Conservation (phyloP, 2,329 filamentous ascomycete genomes). For the Aspergillus novoparasiticus region DNA sequence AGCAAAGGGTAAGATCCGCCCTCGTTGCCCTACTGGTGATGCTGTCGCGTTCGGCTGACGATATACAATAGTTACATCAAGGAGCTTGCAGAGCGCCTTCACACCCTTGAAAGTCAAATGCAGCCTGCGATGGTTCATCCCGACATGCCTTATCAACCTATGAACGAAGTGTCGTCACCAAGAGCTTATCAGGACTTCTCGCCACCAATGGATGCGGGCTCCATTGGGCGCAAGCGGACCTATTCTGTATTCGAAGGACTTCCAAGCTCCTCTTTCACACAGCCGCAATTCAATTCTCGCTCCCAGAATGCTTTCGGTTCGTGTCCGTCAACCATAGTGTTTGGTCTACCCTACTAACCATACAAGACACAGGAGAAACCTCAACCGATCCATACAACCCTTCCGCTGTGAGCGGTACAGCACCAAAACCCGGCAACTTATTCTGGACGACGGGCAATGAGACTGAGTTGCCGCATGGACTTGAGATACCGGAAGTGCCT, state of each 20-base stretch:
- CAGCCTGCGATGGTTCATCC: constrained; percentile 43
- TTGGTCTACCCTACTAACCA: constrained; percentile 12
- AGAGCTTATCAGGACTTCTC: constrained; percentile 56
- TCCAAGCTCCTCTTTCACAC: constrained; percentile 44
- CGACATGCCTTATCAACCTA: constrained; percentile 46
- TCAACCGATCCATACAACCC: constrained; percentile 34
- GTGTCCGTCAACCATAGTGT: constrained; percentile 4
- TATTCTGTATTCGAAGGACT: constrained; percentile 54
- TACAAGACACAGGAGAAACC: constrained; percentile 29
- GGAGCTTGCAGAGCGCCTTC: constrained; percentile 81
- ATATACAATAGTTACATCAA: constrained; percentile 72
- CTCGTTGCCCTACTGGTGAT: neutral
- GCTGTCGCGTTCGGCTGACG: constrained; percentile 22
- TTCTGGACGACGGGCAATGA: constrained; percentile 43
- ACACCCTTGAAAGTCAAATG: constrained; percentile 79
- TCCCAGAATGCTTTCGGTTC: constrained; percentile 40
- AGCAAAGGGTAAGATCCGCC: constrained; percentile 72
- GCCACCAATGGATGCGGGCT: constrained; percentile 49
- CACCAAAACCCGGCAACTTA: constrained; percentile 39
- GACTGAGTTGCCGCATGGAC: constrained; percentile 32
- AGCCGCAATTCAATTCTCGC: constrained; percentile 39
- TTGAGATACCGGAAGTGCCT: constrained; percentile 36
- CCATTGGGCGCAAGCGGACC: constrained; percentile 50
- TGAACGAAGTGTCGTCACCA: constrained; percentile 45
- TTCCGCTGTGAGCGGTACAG: constrained; percentile 40